Percentiles rank a stretch among this genome's conserved stretches.
Conservation (phyloP, 2,329 filamentous ascomycete genomes). For the Rhinocladiella similis region DNA sequence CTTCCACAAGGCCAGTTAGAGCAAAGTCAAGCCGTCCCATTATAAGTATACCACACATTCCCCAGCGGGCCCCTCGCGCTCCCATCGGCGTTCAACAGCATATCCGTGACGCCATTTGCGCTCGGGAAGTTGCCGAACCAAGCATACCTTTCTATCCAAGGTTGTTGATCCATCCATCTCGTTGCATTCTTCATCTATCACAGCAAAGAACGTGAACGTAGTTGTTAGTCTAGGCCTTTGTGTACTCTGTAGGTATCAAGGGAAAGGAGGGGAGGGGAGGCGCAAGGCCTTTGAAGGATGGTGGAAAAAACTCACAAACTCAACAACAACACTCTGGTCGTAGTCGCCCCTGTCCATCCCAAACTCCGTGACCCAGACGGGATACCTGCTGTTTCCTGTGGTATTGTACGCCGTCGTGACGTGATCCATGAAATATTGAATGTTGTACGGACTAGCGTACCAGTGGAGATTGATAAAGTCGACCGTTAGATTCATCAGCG, state of each 20-base stretch:
- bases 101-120: conserved; percentile 2
- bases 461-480: conserved; percentile 46
- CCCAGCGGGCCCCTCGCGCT: conserved; percentile 13
- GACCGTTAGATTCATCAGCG: conserved; percentile 34
- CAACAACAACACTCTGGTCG: conserved; percentile 38
- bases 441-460: conserved; percentile 41
- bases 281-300: no score
- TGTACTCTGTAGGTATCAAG: no score
- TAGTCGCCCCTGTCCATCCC: conserved; percentile 42
- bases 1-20: no score
- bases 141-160: conserved; percentile 41
- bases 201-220: no score
- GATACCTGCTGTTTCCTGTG: conserved; percentile 33
- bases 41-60: conserved; percentile 13
- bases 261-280: no score
- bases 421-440: conserved; percentile 39
- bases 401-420: conserved; percentile 36
- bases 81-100: conserved; percentile 31
- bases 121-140: conserved; percentile 38
- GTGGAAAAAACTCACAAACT: conserved; percentile 29
- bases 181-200: conserved; percentile 34
- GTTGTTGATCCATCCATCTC: conserved; percentile 41
- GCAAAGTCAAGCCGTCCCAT: background rate
- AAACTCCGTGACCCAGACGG: conserved; percentile 49
- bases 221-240: no score